Percentiles rank a stretch among this genome's conserved stretches.
These are phyloP conservation scores for Capsicum pubescens DNA, from an alignment of 257 asterid species.

Conservation along the genomic window DNA sequence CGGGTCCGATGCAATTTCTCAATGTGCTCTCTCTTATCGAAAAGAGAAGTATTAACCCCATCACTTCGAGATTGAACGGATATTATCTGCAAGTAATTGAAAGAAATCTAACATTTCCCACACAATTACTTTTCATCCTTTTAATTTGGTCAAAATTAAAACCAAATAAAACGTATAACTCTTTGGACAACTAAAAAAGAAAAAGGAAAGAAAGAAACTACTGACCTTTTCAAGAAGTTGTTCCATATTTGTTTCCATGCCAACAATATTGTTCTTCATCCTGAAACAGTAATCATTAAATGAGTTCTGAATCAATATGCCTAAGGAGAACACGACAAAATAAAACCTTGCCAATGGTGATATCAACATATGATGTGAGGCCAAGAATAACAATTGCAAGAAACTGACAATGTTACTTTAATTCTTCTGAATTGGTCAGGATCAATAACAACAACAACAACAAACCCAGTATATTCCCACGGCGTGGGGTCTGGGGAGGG, in stretches of 20 bases:
- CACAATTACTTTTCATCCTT: neutral
- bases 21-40: constrained; percentile 93
- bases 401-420: constrained; percentile 3
- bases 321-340: neutral
- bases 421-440: constrained; percentile 21
- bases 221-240: constrained; percentile 96
- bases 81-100: constrained; percentile 68
- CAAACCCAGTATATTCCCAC: too few relatives aligned
- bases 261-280: constrained; percentile 95
- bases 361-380: neutral
- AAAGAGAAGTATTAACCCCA: constrained; percentile 95
- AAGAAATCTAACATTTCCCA: constrained; percentile 11
- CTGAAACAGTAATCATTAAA: constrained; percentile 44
- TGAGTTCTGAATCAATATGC: neutral
- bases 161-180: constrained; percentile 3
- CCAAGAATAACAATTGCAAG: constrained; percentile 16
- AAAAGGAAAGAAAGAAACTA: constrained; percentile 5
- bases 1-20: constrained; percentile 98
- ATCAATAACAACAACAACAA: neutral
- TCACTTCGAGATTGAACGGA: constrained; percentile 97
- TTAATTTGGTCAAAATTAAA: neutral
- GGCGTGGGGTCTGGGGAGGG: too few relatives aligned
- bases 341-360: neutral
- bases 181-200: neutral
- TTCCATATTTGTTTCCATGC: constrained; percentile 98